These are phyloP conservation scores for Cutaneotrichosporon cutaneum DNA, from an alignment of 1,284 basidiomycete genomes.

Conservation along the genomic window DNA sequence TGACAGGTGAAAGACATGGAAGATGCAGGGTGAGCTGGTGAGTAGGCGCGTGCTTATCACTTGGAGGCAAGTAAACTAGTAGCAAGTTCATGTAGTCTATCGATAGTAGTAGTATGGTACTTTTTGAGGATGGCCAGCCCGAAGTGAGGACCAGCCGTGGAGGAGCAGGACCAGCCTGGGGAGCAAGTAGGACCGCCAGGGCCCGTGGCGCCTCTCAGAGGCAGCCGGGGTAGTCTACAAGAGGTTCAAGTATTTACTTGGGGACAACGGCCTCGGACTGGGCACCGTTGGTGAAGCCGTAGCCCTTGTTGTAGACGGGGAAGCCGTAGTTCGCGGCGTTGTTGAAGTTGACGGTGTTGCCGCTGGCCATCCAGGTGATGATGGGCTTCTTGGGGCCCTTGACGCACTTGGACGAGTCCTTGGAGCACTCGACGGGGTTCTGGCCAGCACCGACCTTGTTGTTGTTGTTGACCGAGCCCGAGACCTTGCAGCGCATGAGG, in stretches of 20 bases:
- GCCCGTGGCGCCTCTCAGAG: background rate
- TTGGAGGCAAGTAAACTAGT: no score
- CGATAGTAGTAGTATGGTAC: no score
- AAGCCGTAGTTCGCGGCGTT: conserved; percentile 58
- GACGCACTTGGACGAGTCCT: conserved; percentile 32
- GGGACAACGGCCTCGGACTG: conserved; percentile 33
- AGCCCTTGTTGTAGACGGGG: conserved; percentile 42
- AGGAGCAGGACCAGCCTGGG: background rate
- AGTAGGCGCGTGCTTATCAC: no score
- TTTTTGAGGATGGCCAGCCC: background rate
- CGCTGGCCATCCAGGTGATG: conserved; percentile 12
- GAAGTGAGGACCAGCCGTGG: background rate
- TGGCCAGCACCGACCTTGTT: conserved; percentile 47
- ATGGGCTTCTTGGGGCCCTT: conserved; percentile 28
- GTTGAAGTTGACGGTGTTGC: conserved; percentile 9
- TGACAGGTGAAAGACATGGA: no score
- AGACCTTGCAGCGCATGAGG: conserved; percentile 69
- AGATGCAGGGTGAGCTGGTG: no score
- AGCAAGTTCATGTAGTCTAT: no score
- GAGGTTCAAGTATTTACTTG: background rate
- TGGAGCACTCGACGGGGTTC: conserved; percentile 41
- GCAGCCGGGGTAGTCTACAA: background rate
- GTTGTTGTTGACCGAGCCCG: conserved; percentile 44
- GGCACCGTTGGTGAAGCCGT: conserved; percentile 53
- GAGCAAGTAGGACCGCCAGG: background rate